Evolutionary conservation across 2,329 filamentous ascomycete species (phyloP).

Genomic region (Xylariaceae sp.): DNA sequence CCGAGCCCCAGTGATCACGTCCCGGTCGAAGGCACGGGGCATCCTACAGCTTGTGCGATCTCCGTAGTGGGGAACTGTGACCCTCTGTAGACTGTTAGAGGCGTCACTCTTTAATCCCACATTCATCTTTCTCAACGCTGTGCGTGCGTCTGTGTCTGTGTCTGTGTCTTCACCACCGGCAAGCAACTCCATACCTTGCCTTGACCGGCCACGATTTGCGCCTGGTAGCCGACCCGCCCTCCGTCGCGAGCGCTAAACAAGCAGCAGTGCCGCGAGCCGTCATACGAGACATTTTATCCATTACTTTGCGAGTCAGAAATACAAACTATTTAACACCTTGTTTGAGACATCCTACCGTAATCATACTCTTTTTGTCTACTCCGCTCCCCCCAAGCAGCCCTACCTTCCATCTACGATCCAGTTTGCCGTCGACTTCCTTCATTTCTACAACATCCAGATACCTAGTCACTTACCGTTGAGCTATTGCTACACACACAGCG

Average conservation of each 20-base stretch:
- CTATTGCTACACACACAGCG: conserved; percentile 11
- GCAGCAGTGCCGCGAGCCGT: conserved; percentile 39
- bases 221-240: conserved; percentile 39
- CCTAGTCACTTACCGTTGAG: conserved; percentile 5
- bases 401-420: conserved; percentile 37
- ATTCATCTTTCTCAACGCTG: conserved; percentile 30
- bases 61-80: conserved; percentile 48
- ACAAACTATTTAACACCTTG: conserved; percentile 49
- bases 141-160: conserved; percentile 29
- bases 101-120: conserved; percentile 46
- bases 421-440: conserved; percentile 37
- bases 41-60: conserved; percentile 49
- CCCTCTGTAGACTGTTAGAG: conserved; percentile 43
- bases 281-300: conserved; percentile 54
- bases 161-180: conserved; percentile 36
- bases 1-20: conserved; percentile 39
- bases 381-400: conserved; percentile 33
- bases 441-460: conserved; percentile 16
- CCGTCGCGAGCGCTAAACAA: conserved; percentile 43
- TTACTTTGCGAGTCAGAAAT: conserved; percentile 44
- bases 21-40: conserved; percentile 46
- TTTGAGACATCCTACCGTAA: conserved; percentile 41
- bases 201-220: conserved; percentile 40
- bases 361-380: conserved; percentile 35
- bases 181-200: conserved; percentile 38